Evolutionary conservation across 805 yeast species (phyloP), one percentile per base, ranked within the genome.

Genomic region (Wickerhamiella australiensis): DNA sequence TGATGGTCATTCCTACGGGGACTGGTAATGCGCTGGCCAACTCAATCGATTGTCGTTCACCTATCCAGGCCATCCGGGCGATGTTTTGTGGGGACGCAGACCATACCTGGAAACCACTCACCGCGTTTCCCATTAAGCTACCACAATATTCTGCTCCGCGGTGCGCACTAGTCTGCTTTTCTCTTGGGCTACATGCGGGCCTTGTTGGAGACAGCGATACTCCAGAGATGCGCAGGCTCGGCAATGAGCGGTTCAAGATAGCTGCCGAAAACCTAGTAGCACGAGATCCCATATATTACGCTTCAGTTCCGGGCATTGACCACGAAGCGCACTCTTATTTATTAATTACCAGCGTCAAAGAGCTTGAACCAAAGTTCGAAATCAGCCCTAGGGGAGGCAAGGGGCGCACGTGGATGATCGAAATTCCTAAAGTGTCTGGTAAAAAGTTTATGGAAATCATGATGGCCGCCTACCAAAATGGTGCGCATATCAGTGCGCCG

Each of bases 111-210:
- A 43, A 40, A n/a, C 72, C 73, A 1, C 63, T 80, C 45, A 68
- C 74, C 25, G 51, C 75, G 2, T 73, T 76, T 56, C 57, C 65
- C 29, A 75, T 73, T 2, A 49, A 52, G 0, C 72, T 79, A 50
- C 76, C 79, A 0, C 43, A 50, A 9, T n/a, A n/a, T n/a, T 68
- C 54, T 29, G 66, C 47, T 69, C 79, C 59, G 52, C 75, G 53
- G 4, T 56, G 54, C 9, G 57, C 63, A 3, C 42, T 64, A 15
- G 85, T 85, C 2, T 94, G 87, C 8, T 70, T 78, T 0, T 83
- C 95, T 0, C 79, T 94, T 85, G 94, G 82, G 0, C 76, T 86
- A 54, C 96, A 88, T 64, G 86, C 96, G 2, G 76, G 87, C 3
- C 64, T 88, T 46, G 87, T 88, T 1, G 88, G 88, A 26, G 82